phyloP scores from a whole-genome alignment of 2,329 filamentous ascomycete species.

The Epichloe hybrida region DNA sequence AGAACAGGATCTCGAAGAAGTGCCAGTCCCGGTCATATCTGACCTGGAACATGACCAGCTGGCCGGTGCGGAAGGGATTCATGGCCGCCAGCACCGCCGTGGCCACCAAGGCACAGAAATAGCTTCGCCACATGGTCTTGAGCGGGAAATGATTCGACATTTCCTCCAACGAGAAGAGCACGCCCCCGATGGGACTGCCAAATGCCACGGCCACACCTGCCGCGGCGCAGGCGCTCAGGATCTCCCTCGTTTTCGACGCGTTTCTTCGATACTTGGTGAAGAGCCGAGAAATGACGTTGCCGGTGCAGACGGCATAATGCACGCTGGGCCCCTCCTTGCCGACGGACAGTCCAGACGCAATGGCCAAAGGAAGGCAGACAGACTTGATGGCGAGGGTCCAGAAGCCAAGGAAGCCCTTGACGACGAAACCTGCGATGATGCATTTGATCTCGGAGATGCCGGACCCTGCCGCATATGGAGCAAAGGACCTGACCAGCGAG shows the following conservation, averaged over 20 bases:
- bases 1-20: conserved; percentile 91
- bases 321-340: conserved; percentile 97
- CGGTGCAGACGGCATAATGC: conserved; percentile 96
- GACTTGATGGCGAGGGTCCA: conserved; percentile 94
- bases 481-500: conserved; percentile 75
- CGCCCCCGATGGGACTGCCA: conserved; percentile 91
- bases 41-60: conserved; percentile 98
- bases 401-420: conserved; percentile 92
- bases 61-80: conserved; percentile 94
- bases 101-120: conserved; percentile 92
- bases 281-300: conserved; percentile 86
- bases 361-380: conserved; percentile 76
- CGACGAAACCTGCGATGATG: conserved; percentile 96
- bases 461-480: conserved; percentile 89
- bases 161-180: conserved; percentile 92
- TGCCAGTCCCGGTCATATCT: conserved; percentile 94
- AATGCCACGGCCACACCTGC: conserved; percentile 95
- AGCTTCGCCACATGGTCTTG: conserved; percentile 95
- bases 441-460: conserved; percentile 99
- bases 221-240: conserved; percentile 85
- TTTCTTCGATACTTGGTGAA: conserved; percentile 88
- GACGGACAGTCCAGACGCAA: conserved; percentile 85
- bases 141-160: conserved; percentile 95
- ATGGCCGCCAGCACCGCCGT: conserved; percentile 86
- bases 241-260: conserved; percentile 88